phyloP scores from a whole-genome alignment of 202 grass and related monocot species.

The Dendrocalamus latiflorus region DNA sequence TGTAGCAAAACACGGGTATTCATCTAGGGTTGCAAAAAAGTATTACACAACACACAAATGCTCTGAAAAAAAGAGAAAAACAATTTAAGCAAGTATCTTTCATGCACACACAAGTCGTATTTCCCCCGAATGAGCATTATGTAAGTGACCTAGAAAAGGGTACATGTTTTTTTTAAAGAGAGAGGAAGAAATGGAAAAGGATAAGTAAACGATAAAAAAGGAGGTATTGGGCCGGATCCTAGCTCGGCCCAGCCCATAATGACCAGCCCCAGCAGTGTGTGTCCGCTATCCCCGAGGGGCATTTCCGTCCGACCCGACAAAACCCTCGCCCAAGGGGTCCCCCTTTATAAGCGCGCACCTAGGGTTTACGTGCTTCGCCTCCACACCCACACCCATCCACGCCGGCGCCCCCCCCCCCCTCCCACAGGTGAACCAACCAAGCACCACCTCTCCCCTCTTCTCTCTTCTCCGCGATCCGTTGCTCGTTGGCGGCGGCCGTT shows the following conservation, averaged over 20 bases:
- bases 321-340: too few species aligned
- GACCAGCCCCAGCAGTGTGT: neutral
- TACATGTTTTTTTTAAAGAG: neutral
- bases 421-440: neutral
- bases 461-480: neutral
- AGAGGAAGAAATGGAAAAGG: neutral
- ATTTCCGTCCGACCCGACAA: conserved; percentile 42
- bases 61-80: neutral
- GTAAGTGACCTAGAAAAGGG: neutral
- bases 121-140: neutral
- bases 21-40: too few species aligned
- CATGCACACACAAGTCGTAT: too few species aligned
- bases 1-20: too few species aligned
- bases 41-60: neutral
- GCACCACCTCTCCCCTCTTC: neutral
- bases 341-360: conserved; percentile 17
- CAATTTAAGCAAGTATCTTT: neutral
- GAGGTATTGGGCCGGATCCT: neutral
- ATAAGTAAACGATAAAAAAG: neutral
- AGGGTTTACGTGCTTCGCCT: conserved; percentile 37
- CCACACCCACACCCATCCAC: neutral
- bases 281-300: neutral
- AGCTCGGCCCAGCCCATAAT: neutral
- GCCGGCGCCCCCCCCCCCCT: conserved; percentile 10
- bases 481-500: neutral